Conservation (phyloP, 2,329 filamentous ascomycete species). For the Shiraia sp. region DNA sequence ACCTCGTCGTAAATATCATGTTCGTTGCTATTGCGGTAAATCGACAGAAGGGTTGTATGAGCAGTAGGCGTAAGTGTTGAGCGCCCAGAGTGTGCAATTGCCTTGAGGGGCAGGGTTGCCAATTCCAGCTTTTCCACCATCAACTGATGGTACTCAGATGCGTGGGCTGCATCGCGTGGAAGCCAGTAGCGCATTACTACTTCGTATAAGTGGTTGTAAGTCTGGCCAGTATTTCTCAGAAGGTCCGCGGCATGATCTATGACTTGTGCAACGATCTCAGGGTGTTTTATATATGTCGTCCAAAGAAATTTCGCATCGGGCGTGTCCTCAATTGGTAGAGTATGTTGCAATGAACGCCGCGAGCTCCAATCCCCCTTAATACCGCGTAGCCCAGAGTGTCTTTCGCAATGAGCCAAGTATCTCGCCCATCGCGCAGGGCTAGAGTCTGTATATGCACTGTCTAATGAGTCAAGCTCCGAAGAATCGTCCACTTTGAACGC, state of each 20-base stretch:
- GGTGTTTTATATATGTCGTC: constrained; percentile 49
- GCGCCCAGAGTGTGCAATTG: constrained; percentile 15
- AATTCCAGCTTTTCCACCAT: constrained; percentile 29
- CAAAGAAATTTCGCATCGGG: constrained; percentile 50
- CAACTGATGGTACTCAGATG: constrained; percentile 29
- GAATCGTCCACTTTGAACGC: no score
- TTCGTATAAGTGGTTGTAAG: constrained; percentile 48
- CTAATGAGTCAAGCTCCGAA: not conserved
- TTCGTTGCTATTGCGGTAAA: constrained; percentile 45
- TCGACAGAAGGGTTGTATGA: constrained; percentile 35
- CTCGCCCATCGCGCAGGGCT: constrained; percentile 45
- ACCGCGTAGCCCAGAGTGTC: constrained; percentile 48
- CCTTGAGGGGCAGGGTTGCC: constrained; percentile 29
- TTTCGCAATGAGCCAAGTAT: constrained; percentile 46
- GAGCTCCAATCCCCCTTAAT: constrained; percentile 50
- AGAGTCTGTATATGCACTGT: not conserved
- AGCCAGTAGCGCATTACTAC: constrained; percentile 50
- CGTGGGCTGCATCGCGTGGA: constrained; percentile 14
- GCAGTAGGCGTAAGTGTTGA: constrained; percentile 15
- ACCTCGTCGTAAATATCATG: constrained; percentile 49
- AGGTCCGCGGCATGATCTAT: constrained; percentile 49
- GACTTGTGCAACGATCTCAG: constrained; percentile 41
- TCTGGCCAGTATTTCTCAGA: constrained; percentile 41
- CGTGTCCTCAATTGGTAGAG: constrained; percentile 46
- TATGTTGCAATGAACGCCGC: constrained; percentile 40